A percentile compares a stretch with the other conserved stretches of the same genome.
These are phyloP conservation scores for Boletus speciosus DNA, from an alignment of 768 basidiomycete species.

Conservation along the genomic window DNA sequence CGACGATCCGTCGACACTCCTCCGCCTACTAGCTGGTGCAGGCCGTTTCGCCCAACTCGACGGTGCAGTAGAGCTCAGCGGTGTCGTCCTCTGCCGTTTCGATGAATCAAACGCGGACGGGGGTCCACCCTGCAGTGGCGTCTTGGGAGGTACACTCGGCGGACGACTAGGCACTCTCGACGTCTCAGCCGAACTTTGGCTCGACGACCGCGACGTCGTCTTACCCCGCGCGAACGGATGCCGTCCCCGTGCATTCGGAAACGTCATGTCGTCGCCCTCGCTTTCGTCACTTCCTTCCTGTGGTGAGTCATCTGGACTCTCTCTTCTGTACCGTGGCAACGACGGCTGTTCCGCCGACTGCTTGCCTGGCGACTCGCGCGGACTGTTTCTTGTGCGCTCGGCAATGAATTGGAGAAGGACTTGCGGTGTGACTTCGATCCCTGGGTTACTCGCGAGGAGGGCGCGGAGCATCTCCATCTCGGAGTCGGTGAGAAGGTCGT, in stretches of 20 bases:
- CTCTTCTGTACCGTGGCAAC: conserved; percentile 9
- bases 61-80: conserved; percentile 55
- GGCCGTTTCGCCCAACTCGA: conserved; percentile 77
- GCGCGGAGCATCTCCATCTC: conserved; percentile 60
- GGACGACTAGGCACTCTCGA: conserved; percentile 46
- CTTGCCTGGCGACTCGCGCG: conserved; percentile 28
- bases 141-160: conserved; percentile 56
- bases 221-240: conserved; percentile 20
- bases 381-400: conserved; percentile 45
- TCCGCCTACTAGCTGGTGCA: conserved; percentile 61
- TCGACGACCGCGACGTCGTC: conserved; percentile 51
- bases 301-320: conserved; percentile 34
- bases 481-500: conserved; percentile 60
- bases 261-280: conserved; percentile 33
- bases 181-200: conserved; percentile 49
- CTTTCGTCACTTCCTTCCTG: conserved; percentile 36
- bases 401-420: conserved; percentile 65
- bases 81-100: conserved; percentile 67
- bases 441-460: conserved; percentile 56
- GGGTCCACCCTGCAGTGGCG: conserved; percentile 38
- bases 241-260: conserved; percentile 41
- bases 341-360: conserved; percentile 9
- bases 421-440: conserved; percentile 65
- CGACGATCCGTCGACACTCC: conserved; percentile 63
- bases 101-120: conserved; percentile 67